Evolutionary conservation across 768 basidiomycete species (phyloP).

Genomic region (Hemileccinum rubropunctum): DNA sequence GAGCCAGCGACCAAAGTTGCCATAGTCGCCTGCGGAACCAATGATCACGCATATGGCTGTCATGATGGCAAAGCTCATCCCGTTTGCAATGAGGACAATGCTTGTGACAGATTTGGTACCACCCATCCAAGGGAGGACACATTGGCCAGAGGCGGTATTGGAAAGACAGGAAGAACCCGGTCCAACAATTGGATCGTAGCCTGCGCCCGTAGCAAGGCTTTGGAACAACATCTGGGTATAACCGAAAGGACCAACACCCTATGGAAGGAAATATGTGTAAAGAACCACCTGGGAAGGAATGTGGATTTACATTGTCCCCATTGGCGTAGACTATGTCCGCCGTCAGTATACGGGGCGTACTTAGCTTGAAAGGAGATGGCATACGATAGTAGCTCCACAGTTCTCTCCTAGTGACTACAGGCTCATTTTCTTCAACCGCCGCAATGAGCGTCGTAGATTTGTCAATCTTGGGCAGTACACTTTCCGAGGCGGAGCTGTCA

Average conservation of each 20-base stretch:
- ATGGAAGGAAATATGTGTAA: background rate
- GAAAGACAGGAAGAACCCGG: conserved; percentile 67
- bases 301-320: conserved; percentile 62
- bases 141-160: conserved; percentile 58
- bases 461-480: conserved; percentile 1
- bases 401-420: conserved; percentile 67
- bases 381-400: conserved; percentile 79
- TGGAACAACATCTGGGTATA: conserved; percentile 81
- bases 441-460: conserved; percentile 35
- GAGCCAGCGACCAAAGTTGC: conserved; percentile 71
- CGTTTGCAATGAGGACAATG: conserved; percentile 76
- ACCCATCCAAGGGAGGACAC: conserved; percentile 76
- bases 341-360: background rate
- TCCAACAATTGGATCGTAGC: conserved; percentile 67
- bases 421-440: conserved; percentile 50
- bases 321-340: conserved; percentile 66
- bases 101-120: conserved; percentile 75
- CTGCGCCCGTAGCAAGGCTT: conserved; percentile 63
- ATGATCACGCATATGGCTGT: conserved; percentile 79
- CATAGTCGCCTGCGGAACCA: conserved; percentile 40
- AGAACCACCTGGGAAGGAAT: background rate
- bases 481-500: conserved; percentile 4
- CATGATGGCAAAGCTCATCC: conserved; percentile 79
- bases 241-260: conserved; percentile 71
- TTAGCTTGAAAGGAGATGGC: background rate